phyloP scores from a whole-genome alignment of 257 asterid species.

The Rubia yunnanensis region DNA sequence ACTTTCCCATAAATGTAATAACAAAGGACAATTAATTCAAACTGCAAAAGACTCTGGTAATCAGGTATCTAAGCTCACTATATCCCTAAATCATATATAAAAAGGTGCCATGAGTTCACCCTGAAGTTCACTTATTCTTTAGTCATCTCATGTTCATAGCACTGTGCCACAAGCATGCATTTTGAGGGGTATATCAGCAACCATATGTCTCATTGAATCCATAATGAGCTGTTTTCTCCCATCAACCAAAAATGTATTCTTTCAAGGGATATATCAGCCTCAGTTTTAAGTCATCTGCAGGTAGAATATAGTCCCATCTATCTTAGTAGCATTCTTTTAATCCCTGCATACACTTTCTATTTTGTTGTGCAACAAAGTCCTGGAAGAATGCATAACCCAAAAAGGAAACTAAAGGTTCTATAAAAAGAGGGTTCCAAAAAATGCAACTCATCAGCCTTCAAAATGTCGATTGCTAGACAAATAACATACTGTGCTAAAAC shows the following conservation, averaged over 20 bases:
- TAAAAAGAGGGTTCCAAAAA: background rate
- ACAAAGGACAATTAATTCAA: background rate
- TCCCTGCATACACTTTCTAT: background rate
- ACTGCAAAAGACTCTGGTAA: background rate
- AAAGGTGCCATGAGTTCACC: background rate
- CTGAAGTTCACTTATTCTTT: background rate
- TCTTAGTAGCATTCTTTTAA: background rate
- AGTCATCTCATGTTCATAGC: background rate
- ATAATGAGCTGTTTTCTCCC: background rate
- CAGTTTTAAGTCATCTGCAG: background rate
- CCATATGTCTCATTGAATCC: background rate
- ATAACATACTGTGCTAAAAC: background rate
- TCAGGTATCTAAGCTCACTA: background rate
- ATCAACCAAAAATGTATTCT: background rate
- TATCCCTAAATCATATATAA: too few species aligned
- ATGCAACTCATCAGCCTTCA: conserved; percentile 1
- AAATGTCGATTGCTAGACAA: background rate
- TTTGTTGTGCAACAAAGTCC: background rate
- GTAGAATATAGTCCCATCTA: background rate
- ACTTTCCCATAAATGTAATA: background rate
- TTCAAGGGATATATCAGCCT: background rate
- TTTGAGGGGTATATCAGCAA: background rate
- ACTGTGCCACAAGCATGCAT: background rate
- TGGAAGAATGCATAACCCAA: background rate
- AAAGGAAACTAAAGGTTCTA: background rate